Evolutionary conservation across 257 asterid genomes (phyloP).

Genomic region (Nicotiana sylvestris): DNA sequence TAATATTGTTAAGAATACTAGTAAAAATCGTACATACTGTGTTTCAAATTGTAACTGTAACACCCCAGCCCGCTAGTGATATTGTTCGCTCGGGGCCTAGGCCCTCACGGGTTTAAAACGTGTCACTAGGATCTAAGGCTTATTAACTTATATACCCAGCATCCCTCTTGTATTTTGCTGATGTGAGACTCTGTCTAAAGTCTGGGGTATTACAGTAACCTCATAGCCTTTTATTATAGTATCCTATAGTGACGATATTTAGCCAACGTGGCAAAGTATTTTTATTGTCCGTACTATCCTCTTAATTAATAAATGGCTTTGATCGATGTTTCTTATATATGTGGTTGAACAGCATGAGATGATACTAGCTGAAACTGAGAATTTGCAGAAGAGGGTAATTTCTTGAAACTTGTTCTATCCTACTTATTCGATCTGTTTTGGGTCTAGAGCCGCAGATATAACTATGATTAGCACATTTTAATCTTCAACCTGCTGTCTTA

Average conservation of each 20-base stretch:
- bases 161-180: too few species aligned
- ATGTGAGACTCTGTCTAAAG: too few species aligned
- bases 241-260: neutral
- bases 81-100: too few species aligned
- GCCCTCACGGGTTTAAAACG: too few species aligned
- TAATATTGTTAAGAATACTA: neutral
- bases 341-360: conserved; percentile 66
- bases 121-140: too few species aligned
- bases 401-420: neutral
- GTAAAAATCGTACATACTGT: neutral
- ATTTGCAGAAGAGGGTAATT: conserved; percentile 76
- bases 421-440: neutral
- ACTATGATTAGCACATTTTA: neutral
- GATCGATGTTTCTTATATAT: neutral
- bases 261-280: neutral
- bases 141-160: too few species aligned
- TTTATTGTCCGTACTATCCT: neutral
- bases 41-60: too few species aligned
- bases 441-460: neutral
- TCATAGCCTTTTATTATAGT: too few species aligned
- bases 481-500: neutral
- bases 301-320: neutral
- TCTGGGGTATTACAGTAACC: too few species aligned
- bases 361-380: conserved; percentile 79
- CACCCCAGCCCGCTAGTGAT: too few species aligned